A percentile compares a stretch with the other conserved stretches of the same genome.
phyloP scores from a whole-genome alignment of 108 stramenopile species.

The Schizochytrium sp. region DNA sequence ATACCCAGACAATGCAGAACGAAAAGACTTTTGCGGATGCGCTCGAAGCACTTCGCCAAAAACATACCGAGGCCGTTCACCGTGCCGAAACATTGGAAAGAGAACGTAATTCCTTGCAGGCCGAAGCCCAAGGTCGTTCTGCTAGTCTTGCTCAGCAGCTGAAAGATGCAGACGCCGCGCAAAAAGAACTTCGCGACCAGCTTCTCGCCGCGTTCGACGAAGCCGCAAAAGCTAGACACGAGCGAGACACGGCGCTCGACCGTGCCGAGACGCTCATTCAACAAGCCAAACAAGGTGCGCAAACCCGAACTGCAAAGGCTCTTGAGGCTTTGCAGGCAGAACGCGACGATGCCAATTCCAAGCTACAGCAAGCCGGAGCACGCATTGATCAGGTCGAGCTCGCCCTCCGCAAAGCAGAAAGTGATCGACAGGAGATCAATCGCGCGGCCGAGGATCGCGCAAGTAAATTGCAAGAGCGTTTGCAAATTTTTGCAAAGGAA shows the following conservation, averaged over 20 bases:
- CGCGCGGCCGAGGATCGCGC: too few species aligned
- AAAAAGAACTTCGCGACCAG: too few species aligned
- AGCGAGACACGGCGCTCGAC: background rate
- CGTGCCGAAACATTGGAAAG: background rate
- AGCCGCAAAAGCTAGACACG: background rate
- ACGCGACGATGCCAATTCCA: background rate
- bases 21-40: too few species aligned
- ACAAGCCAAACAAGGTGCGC: background rate
- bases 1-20: too few species aligned
- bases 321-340: background rate
- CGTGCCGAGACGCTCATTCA: background rate
- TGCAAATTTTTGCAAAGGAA: too few species aligned
- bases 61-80: too few species aligned
- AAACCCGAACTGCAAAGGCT: background rate
- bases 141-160: background rate
- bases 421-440: background rate
- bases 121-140: background rate
- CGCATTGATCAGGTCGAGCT: background rate
- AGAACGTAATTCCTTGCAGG: background rate
- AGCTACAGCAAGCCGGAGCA: background rate
- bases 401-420: background rate
- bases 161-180: background rate
- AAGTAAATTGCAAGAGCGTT: too few species aligned
- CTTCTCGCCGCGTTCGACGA: background rate
- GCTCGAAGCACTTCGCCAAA: too few species aligned